A percentile compares a stretch with the other conserved stretches of the same genome.
Conservation (phyloP, 2,329 filamentous ascomycete species). For the Atkinsonella hypoxylon region DNA sequence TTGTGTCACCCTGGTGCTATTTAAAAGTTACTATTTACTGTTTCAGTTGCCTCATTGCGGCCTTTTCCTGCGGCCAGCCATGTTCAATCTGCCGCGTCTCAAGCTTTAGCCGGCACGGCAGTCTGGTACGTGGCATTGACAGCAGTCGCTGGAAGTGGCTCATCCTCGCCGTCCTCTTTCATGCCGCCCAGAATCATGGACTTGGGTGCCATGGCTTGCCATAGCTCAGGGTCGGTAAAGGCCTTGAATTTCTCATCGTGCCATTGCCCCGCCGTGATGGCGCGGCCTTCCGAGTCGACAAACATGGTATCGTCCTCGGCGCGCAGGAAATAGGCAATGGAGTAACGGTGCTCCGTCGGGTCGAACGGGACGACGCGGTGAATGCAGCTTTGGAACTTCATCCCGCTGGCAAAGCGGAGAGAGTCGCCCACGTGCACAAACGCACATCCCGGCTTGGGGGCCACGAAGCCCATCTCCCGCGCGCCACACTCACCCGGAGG, state of each 20-base stretch:
- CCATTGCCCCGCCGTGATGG: constrained; percentile 41
- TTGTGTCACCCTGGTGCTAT: no score
- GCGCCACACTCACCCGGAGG: constrained; percentile 29
- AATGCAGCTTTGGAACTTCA: constrained; percentile 43
- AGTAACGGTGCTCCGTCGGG: constrained; percentile 42
- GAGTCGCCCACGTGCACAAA: constrained; percentile 49
- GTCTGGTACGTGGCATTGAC: no score
- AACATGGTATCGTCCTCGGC: constrained; percentile 45
- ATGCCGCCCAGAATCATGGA: constrained; percentile 39
- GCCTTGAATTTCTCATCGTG: constrained; percentile 43
- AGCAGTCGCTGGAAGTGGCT: background rate
- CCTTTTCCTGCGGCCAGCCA: no score
- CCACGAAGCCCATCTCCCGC: constrained; percentile 40
- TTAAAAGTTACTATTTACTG: no score
- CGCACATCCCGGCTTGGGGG: constrained; percentile 36
- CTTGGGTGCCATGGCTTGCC: constrained; percentile 34
- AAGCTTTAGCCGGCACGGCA: no score
- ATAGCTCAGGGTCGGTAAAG: constrained; percentile 31
- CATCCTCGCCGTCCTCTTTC: constrained; percentile 26
- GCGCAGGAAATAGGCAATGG: constrained; percentile 45
- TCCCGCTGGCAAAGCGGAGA: constrained; percentile 40
- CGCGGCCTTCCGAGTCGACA: constrained; percentile 39
- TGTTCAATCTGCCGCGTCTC: no score
- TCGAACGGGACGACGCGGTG: constrained; percentile 44
- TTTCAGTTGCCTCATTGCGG: no score